Percentiles rank a stretch among this genome's conserved stretches.
These are phyloP conservation scores for Aspergillus felis DNA, from an alignment of 2,329 filamentous ascomycete genomes.

Conservation along the genomic window DNA sequence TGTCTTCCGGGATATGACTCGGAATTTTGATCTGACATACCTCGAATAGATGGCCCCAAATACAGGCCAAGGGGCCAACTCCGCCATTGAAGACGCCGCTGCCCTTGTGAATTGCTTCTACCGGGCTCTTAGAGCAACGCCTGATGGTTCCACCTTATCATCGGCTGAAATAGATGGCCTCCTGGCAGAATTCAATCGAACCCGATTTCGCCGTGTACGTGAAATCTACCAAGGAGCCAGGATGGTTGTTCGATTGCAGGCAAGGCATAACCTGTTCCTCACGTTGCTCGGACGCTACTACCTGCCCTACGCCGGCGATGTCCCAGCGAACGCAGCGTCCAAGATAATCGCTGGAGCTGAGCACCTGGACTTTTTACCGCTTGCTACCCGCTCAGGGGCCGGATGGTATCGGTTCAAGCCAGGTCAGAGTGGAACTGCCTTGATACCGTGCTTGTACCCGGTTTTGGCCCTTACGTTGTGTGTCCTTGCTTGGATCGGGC, in stretches of 20 bases:
- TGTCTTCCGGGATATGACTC: not conserved
- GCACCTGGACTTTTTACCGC: not conserved
- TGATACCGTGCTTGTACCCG: not conserved
- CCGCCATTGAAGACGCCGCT: constrained; percentile 37
- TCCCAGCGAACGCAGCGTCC: constrained; percentile 14
- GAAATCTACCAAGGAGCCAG: not conserved
- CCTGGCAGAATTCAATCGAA: not conserved
- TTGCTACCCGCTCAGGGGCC: not conserved
- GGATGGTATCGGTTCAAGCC: not conserved
- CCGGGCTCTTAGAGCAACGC: not conserved
- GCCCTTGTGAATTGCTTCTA: constrained; percentile 24
- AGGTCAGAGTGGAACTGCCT: not conserved
- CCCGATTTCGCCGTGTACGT: not conserved
- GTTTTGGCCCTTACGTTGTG: not conserved
- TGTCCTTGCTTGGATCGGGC: not conserved
- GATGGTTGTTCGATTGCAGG: not conserved
- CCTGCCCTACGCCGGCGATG: not conserved
- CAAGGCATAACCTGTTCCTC: not conserved
- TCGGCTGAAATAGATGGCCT: not conserved
- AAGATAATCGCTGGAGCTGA: constrained; percentile 9
- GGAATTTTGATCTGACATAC: not conserved
- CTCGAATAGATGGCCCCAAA: constrained; percentile 27
- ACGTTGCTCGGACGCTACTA: not conserved
- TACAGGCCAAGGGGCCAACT: constrained; percentile 37
- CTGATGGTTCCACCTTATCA: not conserved